These are phyloP conservation scores for Aegilops speltoides DNA, from an alignment of 176 grass and related monocot genomes.

Conservation along the genomic window DNA sequence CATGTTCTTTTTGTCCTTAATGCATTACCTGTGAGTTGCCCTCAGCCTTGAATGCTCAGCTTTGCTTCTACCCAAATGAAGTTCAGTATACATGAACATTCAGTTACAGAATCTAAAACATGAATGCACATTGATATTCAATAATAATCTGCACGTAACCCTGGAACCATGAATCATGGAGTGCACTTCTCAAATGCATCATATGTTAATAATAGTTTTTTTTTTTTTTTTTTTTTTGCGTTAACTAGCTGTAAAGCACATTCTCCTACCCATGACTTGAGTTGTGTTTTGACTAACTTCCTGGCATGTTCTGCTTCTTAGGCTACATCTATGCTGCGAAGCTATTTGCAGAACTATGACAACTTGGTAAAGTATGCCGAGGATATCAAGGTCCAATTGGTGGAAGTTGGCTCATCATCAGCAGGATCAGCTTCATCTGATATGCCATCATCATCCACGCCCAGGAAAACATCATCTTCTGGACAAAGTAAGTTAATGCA, in stretches of 20 bases:
- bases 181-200: not conserved
- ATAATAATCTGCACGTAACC: not conserved
- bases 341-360: slow-evolving; percentile 67
- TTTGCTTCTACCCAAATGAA: slow-evolving; percentile 5
- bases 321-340: slow-evolving; percentile 71
- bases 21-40: slow-evolving; percentile 69
- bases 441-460: slow-evolving; percentile 49
- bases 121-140: not conserved
- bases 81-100: not conserved
- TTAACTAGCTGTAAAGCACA: not conserved
- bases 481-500: slow-evolving; percentile 46
- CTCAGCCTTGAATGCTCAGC: not conserved
- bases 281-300: slow-evolving; percentile 27
- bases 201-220: slow-evolving; percentile 3
- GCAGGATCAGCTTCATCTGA: slow-evolving; percentile 33
- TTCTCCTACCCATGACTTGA: not conserved
- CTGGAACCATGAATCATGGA: not conserved
- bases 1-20: slow-evolving; percentile 86
- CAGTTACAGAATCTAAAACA: slow-evolving; percentile 1
- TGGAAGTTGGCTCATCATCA: slow-evolving; percentile 45
- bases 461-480: slow-evolving; percentile 66
- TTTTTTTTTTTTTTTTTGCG: not conserved
- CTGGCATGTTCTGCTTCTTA: slow-evolving; percentile 26
- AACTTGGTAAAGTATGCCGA: slow-evolving; percentile 71
- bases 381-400: slow-evolving; percentile 54